Base-by-base conservation (phyloP, 1,284 basidiomycete species). In the Grifola frondosa region DNA sequence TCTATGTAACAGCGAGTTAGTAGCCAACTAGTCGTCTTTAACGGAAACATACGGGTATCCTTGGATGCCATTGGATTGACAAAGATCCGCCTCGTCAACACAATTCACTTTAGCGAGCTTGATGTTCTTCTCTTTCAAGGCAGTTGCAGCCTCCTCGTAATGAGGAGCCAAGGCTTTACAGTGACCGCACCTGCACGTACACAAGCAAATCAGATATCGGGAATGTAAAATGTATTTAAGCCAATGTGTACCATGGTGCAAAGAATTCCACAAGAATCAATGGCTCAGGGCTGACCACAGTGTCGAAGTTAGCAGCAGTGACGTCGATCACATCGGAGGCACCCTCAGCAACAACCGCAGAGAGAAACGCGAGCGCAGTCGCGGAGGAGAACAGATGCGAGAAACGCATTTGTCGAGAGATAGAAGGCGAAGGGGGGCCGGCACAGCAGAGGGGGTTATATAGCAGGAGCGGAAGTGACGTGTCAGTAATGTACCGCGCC, bases 101-200 rank as follows among this genome's bases (percentile, higher is more conserved):
- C 93, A 97, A 74, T 97, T 93, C 47, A 94, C 92, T 69, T 99
- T 97, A 56, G 94, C 95, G 42, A 99, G 72, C 69, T 90, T 90
- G 73, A 99, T 93, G 66, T 76, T 75, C 64, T 83, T 87, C 53
- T 87, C 86, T 71, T 96, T 95, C 64, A 99, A 84, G 37, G 82
- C 74, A 15, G 92, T 96, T 3, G 97, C 94, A 12, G 97, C 96
- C 67, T 93, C 90, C 68, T 97, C 95, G 64, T 98, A 99, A 60
- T 99, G 84, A 48, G 91, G 92, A 20, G 91, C 91, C 37, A 95
- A 78, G 37, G 89, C 86, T 66, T 95, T 93, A 77, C 92, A 96
- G 73, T 93, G 90, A 33, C 90, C 90, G 58, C 89, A 91, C 86
- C 87, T 88, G 40, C 5, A 29, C 39, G 22, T 39, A n/a, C n/a